Evolutionary conservation across 768 basidiomycete species (phyloP).

Genomic region (Artomyces pyxidatus): DNA sequence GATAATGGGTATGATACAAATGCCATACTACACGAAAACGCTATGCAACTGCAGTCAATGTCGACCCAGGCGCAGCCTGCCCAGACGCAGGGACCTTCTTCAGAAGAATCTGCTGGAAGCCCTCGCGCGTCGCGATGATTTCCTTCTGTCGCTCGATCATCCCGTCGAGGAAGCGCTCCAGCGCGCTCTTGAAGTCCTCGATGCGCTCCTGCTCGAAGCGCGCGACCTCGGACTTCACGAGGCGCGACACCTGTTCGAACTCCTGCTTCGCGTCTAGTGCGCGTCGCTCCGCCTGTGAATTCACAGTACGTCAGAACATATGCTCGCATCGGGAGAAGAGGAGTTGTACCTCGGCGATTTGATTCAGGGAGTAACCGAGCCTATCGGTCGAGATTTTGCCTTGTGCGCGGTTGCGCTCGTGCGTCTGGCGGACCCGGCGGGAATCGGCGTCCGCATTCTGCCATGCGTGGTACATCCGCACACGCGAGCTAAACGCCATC

Average conservation of each 20-base stretch:
- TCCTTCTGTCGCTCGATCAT: conserved; percentile 81
- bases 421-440: conserved; percentile 58
- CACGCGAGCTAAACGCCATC: conserved; percentile 83
- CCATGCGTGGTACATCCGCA: conserved; percentile 77
- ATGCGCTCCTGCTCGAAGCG: conserved; percentile 91
- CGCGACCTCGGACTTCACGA: conserved; percentile 83
- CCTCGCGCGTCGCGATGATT: conserved; percentile 30
- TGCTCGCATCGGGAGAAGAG: not conserved
- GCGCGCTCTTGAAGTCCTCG: conserved; percentile 81
- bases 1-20: no score
- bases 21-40: no score
- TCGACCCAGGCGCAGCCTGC: not conserved
- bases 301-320: not conserved
- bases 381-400: conserved; percentile 66
- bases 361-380: conserved; percentile 61
- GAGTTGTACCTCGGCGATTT: conserved; percentile 67
- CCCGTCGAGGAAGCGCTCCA: conserved; percentile 80
- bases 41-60: not conserved
- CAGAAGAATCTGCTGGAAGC: conserved; percentile 13
- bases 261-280: conserved; percentile 79
- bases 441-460: conserved; percentile 73
- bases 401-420: conserved; percentile 78
- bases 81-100: conserved; percentile 13
- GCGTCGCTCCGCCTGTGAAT: conserved; percentile 68
- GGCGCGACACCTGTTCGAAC: conserved; percentile 80